Conservation (phyloP, 768 basidiomycete genomes). For the Pisolithus albus region DNA sequence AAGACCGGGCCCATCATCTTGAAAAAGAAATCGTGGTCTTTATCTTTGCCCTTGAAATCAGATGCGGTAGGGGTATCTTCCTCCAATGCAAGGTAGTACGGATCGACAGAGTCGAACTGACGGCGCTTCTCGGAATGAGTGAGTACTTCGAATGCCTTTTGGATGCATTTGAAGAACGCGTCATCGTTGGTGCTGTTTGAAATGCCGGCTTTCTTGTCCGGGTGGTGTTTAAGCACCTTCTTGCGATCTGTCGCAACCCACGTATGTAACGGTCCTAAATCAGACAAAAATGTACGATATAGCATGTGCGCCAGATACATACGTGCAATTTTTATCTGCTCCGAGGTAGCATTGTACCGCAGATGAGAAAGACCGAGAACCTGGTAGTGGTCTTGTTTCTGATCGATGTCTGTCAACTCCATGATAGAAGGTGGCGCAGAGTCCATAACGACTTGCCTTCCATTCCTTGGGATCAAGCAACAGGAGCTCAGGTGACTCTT, state of each 20-base stretch:
- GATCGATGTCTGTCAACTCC: constrained; percentile 6
- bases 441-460: constrained; percentile 55
- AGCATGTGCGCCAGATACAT: constrained; percentile 28
- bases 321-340: constrained; percentile 97
- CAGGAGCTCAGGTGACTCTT: constrained; percentile 65
- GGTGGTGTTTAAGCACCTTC: constrained; percentile 98
- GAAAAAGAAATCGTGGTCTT: constrained; percentile 61
- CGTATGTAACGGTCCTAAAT: background rate
- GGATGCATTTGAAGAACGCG: constrained; percentile 99
- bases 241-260: constrained; percentile 64
- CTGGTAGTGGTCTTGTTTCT: constrained; percentile 99
- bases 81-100: constrained; percentile 62
- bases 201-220: constrained; percentile 85
- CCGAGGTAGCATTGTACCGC: constrained; percentile 77
- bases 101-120: constrained; percentile 97
- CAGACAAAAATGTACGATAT: background rate
- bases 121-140: constrained; percentile 80
- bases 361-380: constrained; percentile 91
- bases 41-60: constrained; percentile 47
- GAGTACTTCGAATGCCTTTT: constrained; percentile 95
- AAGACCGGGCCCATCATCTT: constrained; percentile 73
- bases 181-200: constrained; percentile 90
- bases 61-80: constrained; percentile 66
- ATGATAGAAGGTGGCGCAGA: background rate
- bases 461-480: constrained; percentile 93